A percentile compares a stretch with the other conserved stretches of the same genome.
Evolutionary conservation across 139 green algal species (phyloP).

Genomic region (Deuterostichococcus epilithicus): DNA sequence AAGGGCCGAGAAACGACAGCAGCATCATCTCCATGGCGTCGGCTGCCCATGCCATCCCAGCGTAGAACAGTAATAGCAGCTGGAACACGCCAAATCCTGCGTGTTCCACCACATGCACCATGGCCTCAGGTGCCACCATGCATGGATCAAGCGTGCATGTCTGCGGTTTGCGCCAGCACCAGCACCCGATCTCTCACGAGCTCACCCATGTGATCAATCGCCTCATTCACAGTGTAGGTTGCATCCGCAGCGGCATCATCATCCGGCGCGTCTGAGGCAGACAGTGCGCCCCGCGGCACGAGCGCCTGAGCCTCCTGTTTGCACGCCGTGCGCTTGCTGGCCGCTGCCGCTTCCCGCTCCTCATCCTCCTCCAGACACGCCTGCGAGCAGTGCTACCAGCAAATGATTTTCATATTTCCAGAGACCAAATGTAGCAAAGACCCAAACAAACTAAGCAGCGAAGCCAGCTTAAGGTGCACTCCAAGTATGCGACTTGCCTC

Average conservation of each 20-base stretch:
- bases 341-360: neutral
- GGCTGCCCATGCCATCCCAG: conserved; percentile 66
- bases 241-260: neutral
- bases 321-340: neutral
- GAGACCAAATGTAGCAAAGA: too few relatives aligned
- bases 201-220: conserved; percentile 21
- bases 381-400: neutral
- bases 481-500: too few relatives aligned
- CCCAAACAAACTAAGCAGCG: too few relatives aligned
- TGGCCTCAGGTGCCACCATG: neutral
- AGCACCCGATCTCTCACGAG: neutral
- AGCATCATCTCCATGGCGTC: conserved; percentile 89
- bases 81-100: conserved; percentile 69
- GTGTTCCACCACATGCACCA: neutral
- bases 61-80: conserved; percentile 53
- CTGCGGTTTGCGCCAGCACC: neutral
- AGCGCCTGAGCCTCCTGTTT: neutral
- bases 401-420: too few relatives aligned
- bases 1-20: conserved; percentile 72
- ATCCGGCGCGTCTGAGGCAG: neutral
- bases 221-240: conserved; percentile 12
- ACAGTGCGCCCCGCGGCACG: neutral
- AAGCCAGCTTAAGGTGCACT: too few relatives aligned
- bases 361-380: neutral
- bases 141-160: too few relatives aligned